phyloP scores from a whole-genome alignment of 768 basidiomycete genomes.

The Boletus insuetus region DNA sequence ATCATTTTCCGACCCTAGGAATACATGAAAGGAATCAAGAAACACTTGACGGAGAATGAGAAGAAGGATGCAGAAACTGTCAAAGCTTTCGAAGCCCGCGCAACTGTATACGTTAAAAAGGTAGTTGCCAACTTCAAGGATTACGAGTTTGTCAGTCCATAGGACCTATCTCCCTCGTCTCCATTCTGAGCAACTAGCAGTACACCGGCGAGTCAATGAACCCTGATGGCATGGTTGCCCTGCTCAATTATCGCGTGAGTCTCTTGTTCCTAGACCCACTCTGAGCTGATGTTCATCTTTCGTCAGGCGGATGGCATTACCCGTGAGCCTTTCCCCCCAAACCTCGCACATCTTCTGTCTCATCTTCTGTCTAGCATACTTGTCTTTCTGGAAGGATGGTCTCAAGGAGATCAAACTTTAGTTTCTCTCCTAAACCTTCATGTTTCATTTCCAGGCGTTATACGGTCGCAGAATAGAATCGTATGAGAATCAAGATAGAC shows the following conservation, averaged over 20 bases:
- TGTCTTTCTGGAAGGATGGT: slow-evolving; percentile 97
- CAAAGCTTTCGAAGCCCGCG: slow-evolving; percentile 77
- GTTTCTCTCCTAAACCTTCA: slow-evolving; percentile 1
- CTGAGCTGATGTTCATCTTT: slow-evolving; percentile 7
- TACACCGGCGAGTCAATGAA: slow-evolving; percentile 75
- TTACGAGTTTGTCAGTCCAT: slow-evolving; percentile 77
- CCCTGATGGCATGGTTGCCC: slow-evolving; percentile 89
- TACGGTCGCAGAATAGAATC: slow-evolving; percentile 12
- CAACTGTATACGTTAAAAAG: slow-evolving; percentile 79
- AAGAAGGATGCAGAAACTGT: slow-evolving; percentile 59
- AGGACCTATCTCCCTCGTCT: too few species aligned
- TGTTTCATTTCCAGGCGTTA: background rate
- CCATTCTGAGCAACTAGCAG: slow-evolving; percentile 34
- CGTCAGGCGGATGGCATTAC: slow-evolving; percentile 74
- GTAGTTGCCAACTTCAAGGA: slow-evolving; percentile 88
- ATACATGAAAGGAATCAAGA: slow-evolving; percentile 94
- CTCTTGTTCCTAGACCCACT: background rate
- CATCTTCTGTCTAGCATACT: slow-evolving; percentile 55
- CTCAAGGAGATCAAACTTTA: slow-evolving; percentile 77
- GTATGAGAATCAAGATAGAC: slow-evolving; percentile 20
- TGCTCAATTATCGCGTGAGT: slow-evolving; percentile 89
- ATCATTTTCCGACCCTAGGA: slow-evolving; percentile 40
- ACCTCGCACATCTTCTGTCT: background rate
- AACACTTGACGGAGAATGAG: slow-evolving; percentile 48
- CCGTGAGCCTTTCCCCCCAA: slow-evolving; percentile 48